A percentile compares a stretch with the other conserved stretches of the same genome.
Conservation (phyloP, 345 rosid genomes). For the Murraya paniculata region DNA sequence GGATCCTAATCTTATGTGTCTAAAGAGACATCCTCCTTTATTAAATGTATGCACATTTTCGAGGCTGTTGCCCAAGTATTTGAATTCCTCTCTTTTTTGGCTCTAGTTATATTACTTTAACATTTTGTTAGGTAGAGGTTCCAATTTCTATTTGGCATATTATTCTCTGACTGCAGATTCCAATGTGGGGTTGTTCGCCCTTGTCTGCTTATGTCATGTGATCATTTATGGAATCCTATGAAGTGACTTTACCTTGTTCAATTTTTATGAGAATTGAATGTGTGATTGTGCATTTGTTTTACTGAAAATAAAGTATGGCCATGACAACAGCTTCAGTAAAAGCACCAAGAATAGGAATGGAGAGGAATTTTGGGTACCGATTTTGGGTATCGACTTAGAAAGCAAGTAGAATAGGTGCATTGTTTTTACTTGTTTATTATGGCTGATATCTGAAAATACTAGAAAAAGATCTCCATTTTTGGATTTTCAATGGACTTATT, state of each 20-base stretch:
- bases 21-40: not conserved
- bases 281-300: not conserved
- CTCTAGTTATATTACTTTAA: not conserved
- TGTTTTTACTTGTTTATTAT: not conserved
- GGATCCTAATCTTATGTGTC: not conserved
- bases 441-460: not conserved
- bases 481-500: not conserved
- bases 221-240: slow-evolving; percentile 13
- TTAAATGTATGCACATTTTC: not conserved
- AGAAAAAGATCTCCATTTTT: not conserved
- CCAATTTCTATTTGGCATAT: not conserved
- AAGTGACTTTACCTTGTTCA: not conserved
- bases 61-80: not conserved
- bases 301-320: not conserved
- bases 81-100: not conserved
- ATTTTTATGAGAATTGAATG: no score
- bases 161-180: slow-evolving; percentile 5
- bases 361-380: not conserved
- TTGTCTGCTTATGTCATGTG: slow-evolving; percentile 9
- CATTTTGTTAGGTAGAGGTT: slow-evolving; percentile 3
- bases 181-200: slow-evolving; percentile 6
- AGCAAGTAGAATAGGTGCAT: not conserved
- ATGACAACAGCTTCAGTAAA: not conserved
- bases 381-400: not conserved
- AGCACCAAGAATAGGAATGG: not conserved